Base-by-base conservation (phyloP, 352 stramenopile genomes). In the Pythium plurisporium region DNA sequence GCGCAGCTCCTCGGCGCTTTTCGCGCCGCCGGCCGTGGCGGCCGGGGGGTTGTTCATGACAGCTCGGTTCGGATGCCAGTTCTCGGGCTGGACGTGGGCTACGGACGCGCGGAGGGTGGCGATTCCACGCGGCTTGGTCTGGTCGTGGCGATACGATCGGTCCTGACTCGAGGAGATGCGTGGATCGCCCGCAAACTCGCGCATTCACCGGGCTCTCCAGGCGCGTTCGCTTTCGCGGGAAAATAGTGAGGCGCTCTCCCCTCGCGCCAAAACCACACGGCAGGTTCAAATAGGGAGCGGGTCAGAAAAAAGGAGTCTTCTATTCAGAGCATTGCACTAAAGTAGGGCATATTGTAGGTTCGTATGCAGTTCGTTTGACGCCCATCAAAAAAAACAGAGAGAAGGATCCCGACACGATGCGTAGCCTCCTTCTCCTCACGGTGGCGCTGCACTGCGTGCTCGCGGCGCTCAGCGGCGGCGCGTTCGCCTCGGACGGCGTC, bases 1-100 rank as follows among this genome's bases (percentile, higher is more conserved):
- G 0, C 81, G 78, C 56, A 72, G 14, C 17, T 91, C 69, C 19
- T 87, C 73, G 2, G 65, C 82, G 49, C 62, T 62, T 43, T 52
- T 57, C 29, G 29, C 45, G 45, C 36, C 31, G 9, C 17, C n/a
- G 37, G 38, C 38, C 38, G 14, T 14, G 42, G 26, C 10, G 45
- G 29, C 4, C 37, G 51, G 12, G 26, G 26, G 0, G 57, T 41
- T n/a, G 26, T 65, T 62, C 30, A 48, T 59, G 36, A 20, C 19
- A 25, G 7, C 17, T 14, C 27, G 11, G 12, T 49, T 45, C 10
- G 29, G 38, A 19, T 42, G 40, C n/a, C 26, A 33, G 22, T 44
- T 51, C 30, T 43, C 19, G 17, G 29, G 11, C n/a, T 33, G 29
- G 6, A 31, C 5, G 31, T 12, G 19, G 4, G 29, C 19, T 2